A percentile compares a stretch with the other conserved stretches of the same genome.
Evolutionary conservation across 1,284 basidiomycete species (phyloP).

Genomic region (Papiliotrema laurentii): DNA sequence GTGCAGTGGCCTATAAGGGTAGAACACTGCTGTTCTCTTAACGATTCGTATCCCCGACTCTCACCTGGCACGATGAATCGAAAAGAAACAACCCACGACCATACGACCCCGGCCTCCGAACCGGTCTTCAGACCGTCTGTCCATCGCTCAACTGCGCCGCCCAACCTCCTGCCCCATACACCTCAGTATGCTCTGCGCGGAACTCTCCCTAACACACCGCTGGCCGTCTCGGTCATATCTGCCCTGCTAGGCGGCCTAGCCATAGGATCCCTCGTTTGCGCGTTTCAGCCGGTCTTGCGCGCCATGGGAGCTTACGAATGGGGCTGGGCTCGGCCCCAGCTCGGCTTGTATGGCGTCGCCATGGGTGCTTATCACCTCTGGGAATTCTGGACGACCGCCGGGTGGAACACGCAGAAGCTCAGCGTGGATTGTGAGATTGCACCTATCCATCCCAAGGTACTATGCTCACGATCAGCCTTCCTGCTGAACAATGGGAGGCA

Average conservation of each 20-base stretch:
- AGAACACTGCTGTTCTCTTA: not conserved
- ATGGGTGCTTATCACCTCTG: constrained; percentile 88
- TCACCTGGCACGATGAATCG: not conserved
- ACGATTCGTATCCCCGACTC: too few relatives aligned
- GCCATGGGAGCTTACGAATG: constrained; percentile 42
- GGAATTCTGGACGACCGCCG: constrained; percentile 92
- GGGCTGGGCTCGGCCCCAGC: constrained; percentile 65
- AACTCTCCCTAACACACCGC: constrained; percentile 75
- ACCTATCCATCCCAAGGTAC: constrained; percentile 12
- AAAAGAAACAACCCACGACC: not conserved
- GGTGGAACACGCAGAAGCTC: constrained; percentile 90
- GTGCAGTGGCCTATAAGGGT: not conserved
- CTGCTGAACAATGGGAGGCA: constrained; percentile 82
- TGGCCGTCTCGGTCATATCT: constrained; percentile 66
- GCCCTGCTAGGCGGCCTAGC: constrained; percentile 61
- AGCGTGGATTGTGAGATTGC: constrained; percentile 90
- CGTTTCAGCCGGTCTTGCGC: constrained; percentile 51
- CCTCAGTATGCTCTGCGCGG: constrained; percentile 51
- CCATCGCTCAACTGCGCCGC: not conserved
- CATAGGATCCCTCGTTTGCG: constrained; percentile 39
- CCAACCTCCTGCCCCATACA: constrained; percentile 23
- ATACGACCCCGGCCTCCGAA: constrained; percentile 2
- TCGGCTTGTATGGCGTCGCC: constrained; percentile 73
- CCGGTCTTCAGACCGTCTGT: too few relatives aligned
- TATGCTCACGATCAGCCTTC: constrained; percentile 63